phyloP scores from a whole-genome alignment of 2,329 filamentous ascomycete genomes.

The Aspergillus sp. region DNA sequence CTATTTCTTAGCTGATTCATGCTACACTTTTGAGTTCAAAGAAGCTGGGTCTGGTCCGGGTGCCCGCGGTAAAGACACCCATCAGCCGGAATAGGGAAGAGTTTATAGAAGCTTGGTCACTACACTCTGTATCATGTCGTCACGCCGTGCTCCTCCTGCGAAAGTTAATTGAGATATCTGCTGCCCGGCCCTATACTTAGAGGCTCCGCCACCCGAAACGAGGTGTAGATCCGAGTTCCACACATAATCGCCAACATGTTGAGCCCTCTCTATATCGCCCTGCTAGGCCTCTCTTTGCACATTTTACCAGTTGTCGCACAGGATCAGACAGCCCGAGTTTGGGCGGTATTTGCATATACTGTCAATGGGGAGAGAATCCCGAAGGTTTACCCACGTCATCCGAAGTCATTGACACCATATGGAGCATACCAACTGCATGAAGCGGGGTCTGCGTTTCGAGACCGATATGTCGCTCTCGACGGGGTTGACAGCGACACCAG shows the following conservation, averaged over 20 bases:
- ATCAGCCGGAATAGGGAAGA: background rate
- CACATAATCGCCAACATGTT: conserved; percentile 8
- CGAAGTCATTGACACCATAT: conserved; percentile 49
- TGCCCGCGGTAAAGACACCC: background rate
- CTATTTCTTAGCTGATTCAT: background rate
- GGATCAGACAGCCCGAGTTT: conserved; percentile 35
- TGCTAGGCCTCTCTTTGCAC: conserved; percentile 4
- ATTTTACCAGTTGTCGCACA: conserved; percentile 24
- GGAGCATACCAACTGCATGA: conserved; percentile 56
- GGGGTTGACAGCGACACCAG: conserved; percentile 22
- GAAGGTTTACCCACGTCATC: conserved; percentile 31
- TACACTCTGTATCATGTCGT: conserved; percentile 3
- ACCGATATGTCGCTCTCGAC: conserved; percentile 49
- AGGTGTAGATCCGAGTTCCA: background rate
- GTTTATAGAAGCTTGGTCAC: background rate
- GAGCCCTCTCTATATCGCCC: background rate
- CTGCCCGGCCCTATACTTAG: background rate
- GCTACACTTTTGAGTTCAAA: background rate
- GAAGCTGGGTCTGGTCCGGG: background rate
- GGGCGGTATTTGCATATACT: conserved; percentile 55
- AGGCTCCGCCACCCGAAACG: background rate
- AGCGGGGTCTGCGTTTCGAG: conserved; percentile 52
- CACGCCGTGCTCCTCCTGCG: background rate
- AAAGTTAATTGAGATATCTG: background rate
- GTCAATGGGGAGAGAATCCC: conserved; percentile 58